These are phyloP conservation scores for Calonectria multiphialidica DNA, from an alignment of 2,329 filamentous ascomycete genomes.

Conservation along the genomic window DNA sequence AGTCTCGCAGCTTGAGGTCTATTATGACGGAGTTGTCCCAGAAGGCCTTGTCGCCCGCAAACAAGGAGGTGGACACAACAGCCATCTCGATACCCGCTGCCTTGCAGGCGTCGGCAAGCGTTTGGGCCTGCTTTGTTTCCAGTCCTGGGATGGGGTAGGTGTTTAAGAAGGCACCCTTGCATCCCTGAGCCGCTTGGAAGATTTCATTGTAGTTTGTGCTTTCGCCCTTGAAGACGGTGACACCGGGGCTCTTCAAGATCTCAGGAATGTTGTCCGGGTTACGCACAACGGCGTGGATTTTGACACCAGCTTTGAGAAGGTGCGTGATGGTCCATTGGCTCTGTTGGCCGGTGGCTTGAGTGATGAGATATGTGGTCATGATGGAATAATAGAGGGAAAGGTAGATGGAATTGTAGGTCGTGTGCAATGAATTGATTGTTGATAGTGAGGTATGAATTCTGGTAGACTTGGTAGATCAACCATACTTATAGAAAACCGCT, in stretches of 20 bases:
- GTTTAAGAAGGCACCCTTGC: slow-evolving; percentile 46
- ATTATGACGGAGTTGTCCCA: slow-evolving; percentile 39
- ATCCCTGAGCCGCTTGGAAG: slow-evolving; percentile 48
- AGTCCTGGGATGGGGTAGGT: slow-evolving; percentile 43
- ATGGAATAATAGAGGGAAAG: not conserved
- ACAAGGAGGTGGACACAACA: slow-evolving; percentile 43
- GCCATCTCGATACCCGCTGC: slow-evolving; percentile 47
- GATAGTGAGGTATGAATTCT: not conserved
- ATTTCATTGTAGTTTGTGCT: slow-evolving; percentile 48
- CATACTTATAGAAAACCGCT: not conserved
- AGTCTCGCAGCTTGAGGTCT: slow-evolving; percentile 33
- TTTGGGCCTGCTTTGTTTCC: slow-evolving; percentile 46
- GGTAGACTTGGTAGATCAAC: not conserved
- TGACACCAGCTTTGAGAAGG: slow-evolving; percentile 41
- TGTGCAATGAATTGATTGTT: not conserved
- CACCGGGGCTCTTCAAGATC: slow-evolving; percentile 37
- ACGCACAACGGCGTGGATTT: slow-evolving; percentile 52
- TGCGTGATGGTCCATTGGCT: slow-evolving; percentile 42
- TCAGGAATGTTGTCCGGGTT: slow-evolving; percentile 46
- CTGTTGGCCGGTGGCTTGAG: slow-evolving; percentile 51
- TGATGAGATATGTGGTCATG: slow-evolving; percentile 51
- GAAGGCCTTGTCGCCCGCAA: slow-evolving; percentile 26
- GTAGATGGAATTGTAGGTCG: not conserved
- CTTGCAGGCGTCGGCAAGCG: slow-evolving; percentile 46
- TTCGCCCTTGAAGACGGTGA: slow-evolving; percentile 52